phyloP scores from a whole-genome alignment of 2,329 filamentous ascomycete genomes.

The Epichloe sibirici region DNA sequence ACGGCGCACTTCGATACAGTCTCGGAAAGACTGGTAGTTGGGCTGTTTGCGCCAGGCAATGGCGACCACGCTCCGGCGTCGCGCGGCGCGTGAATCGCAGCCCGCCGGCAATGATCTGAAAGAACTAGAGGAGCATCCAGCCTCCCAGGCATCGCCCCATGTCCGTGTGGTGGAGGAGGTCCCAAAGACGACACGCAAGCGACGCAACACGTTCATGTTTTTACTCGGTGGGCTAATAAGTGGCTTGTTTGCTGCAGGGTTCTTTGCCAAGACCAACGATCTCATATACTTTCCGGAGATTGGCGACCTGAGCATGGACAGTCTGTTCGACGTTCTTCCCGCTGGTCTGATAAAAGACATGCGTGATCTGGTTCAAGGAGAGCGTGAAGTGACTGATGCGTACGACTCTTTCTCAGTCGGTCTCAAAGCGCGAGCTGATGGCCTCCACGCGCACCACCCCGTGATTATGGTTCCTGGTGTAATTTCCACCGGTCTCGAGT shows the following conservation, averaged over 20 bases:
- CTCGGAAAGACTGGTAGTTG: background rate
- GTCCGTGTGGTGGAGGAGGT: conserved; percentile 32
- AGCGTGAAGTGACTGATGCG: conserved; percentile 68
- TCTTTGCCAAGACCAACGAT: conserved; percentile 83
- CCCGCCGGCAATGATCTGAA: conserved; percentile 11
- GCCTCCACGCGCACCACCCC: conserved; percentile 69
- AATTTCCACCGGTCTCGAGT: conserved; percentile 93
- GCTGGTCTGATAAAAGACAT: conserved; percentile 78
- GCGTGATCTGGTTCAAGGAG: conserved; percentile 72
- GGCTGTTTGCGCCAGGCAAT: background rate
- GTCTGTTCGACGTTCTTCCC: conserved; percentile 75
- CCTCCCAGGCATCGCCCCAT: conserved; percentile 17
- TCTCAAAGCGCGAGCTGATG: conserved; percentile 67
- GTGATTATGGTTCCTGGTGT: conserved; percentile 97
- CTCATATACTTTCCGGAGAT: conserved; percentile 68
- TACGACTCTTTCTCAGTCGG: conserved; percentile 94
- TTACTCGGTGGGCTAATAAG: conserved; percentile 86
- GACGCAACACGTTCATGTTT: conserved; percentile 73
- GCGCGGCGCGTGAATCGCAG: conserved; percentile 15
- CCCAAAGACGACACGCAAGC: conserved; percentile 46
- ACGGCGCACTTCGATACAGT: background rate
- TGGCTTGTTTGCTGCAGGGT: conserved; percentile 75
- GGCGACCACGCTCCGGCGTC: conserved; percentile 23
- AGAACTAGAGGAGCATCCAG: conserved; percentile 18
- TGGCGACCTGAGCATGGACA: conserved; percentile 69